Evolutionary conservation across 495 filamentous ascomycete species (phyloP), one percentile per base, ranked within the genome.

Genomic region (Wilcoxina mikolae): DNA sequence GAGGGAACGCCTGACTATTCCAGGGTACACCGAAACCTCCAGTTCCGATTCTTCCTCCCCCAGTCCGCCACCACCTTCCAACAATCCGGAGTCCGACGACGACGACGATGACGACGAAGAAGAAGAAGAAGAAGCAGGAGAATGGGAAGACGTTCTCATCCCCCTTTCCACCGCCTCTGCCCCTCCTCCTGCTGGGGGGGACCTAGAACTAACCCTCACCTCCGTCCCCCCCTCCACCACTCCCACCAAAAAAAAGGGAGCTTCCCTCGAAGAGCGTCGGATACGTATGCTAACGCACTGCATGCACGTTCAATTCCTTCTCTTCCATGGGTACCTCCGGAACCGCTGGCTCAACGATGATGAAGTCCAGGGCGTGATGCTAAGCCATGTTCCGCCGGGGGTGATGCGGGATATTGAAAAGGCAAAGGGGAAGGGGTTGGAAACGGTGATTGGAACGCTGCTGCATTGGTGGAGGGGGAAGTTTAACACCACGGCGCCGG

Each of bases 301-400:
- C 59, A 74, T 91, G 62, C 91, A 98, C 69, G 90, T 98, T 3
- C 84, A 90, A 64, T 77, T 81, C 55, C 69, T 98, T 43, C 76
- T 98, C 42, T 91, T 80, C 68, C 89, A 95, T 61, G 95, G 95
- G 66, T 75, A 82, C 0, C 64, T 94, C 18, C 81, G 91, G 23
- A 98, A 95, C 67, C 63, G 77, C 5, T 98, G 91, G 90, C 65
- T 81, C 23, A 88, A 85, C 57, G 87, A 96, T 61, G 60, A 75
- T 22, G 77, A 85, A 51, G 71, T 88, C 5, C 88, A 95, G 60
- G 78, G 79, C 17, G 84, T 84, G 46, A 68, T 98, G 50, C 68
- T 88, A 0, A 76, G 77, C 10, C 81, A 85, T 52, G 53, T 98
- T 23, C 78, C 82, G 0, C 73, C 78, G 2, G 74, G 71, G 0